Evolutionary conservation across 305 asterid species (phyloP).

Genomic region (Lippia alba): DNA sequence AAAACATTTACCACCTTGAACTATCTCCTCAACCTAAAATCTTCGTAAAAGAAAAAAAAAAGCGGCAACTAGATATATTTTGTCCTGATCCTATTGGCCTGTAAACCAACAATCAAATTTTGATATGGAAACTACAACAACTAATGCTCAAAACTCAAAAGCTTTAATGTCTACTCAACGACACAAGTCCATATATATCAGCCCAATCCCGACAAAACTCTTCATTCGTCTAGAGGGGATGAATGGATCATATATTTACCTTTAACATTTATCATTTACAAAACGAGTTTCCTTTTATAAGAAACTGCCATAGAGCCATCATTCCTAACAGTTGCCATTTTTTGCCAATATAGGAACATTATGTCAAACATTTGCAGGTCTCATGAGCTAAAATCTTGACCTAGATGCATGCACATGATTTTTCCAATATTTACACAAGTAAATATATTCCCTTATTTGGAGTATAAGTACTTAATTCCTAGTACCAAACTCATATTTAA

Average conservation of each 20-base stretch:
- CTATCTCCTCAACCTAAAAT: too few species aligned
- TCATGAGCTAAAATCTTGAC: constrained; percentile 34
- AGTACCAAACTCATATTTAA: neutral
- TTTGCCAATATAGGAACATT: constrained; percentile 16
- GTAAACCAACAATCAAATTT: neutral
- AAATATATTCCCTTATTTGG: neutral
- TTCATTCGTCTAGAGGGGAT: constrained; percentile 28
- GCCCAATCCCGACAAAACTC: constrained; percentile 4
- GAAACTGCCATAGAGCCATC: constrained; percentile 5
- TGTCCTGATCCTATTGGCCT: constrained; percentile 12
- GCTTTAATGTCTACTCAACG: neutral
- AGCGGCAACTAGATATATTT: too few species aligned
- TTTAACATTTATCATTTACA: too few species aligned
- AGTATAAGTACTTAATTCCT: neutral
- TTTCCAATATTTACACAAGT: neutral
- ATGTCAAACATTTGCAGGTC: neutral
- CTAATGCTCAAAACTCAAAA: neutral
- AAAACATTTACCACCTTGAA: too few species aligned
- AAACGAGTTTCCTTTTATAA: neutral
- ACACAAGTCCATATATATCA: neutral
- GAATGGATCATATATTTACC: constrained; percentile 8
- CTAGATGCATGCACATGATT: neutral
- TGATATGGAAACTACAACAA: neutral
- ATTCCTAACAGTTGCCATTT: constrained; percentile 17
- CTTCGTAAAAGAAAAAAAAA: too few species aligned